Conservation (phyloP, 129 eudicot species). For the Arctium lappa region DNA sequence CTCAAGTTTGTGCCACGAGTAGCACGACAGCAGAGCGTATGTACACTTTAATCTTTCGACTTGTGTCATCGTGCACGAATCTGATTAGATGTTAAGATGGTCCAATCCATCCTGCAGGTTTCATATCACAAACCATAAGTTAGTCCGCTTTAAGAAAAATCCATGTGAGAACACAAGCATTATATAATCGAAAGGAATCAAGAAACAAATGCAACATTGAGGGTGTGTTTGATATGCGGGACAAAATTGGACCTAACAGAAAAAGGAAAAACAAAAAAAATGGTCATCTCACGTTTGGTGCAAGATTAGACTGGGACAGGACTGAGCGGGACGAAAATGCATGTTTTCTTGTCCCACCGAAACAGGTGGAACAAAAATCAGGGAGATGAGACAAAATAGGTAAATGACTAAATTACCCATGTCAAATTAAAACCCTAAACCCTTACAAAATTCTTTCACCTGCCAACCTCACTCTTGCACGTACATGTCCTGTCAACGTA, state of each 20-base stretch:
- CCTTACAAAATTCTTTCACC: no score
- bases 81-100: constrained; percentile 40
- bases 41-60: constrained; percentile 25
- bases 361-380: no score
- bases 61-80: constrained; percentile 17
- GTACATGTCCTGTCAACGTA: no score
- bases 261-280: no score
- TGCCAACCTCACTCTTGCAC: no score
- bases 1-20: constrained; percentile 4
- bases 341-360: no score
- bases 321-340: no score
- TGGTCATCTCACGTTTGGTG: not conserved
- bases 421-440: not conserved
- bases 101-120: constrained; percentile 57
- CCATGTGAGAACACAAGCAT: not conserved
- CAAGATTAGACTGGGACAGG: not conserved
- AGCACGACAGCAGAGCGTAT: constrained; percentile 30
- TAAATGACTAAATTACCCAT: no score
- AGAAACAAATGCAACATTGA: not conserved
- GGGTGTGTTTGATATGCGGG: no score
- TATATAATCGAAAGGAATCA: not conserved
- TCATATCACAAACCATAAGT: not conserved
- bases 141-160: not conserved
- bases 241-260: no score
- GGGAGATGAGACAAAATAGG: no score